Evolutionary conservation across 192 early-diverging fungal genomes (phyloP).

Genomic region (Paraglomus occultum): DNA sequence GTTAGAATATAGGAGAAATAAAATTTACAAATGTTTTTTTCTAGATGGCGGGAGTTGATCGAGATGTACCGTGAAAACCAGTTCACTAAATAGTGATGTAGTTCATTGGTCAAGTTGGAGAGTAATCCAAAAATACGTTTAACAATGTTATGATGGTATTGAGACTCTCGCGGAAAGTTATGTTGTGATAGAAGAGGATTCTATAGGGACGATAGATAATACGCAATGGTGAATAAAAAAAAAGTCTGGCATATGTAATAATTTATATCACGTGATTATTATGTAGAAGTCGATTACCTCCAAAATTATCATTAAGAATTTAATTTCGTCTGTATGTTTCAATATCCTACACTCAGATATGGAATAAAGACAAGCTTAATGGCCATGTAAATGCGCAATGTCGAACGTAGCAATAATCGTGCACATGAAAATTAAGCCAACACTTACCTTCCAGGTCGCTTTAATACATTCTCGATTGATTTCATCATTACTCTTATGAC

Average conservation of each 20-base stretch:
- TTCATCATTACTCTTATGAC: constrained; percentile 75
- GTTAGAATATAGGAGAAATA: neutral
- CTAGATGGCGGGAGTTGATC: no score
- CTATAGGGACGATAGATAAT: constrained; percentile 36
- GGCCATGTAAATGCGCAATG: constrained; percentile 2
- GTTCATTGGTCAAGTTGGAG: constrained; percentile 76
- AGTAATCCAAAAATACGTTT: constrained; percentile 79
- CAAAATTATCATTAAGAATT: constrained; percentile 81
- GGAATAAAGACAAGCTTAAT: neutral
- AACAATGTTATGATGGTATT: constrained; percentile 82
- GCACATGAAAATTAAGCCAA: neutral
- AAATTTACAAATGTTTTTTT: neutral
- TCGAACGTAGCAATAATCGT: constrained; percentile 30
- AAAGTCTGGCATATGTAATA: neutral
- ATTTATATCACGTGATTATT: no score
- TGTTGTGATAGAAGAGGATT: constrained; percentile 81
- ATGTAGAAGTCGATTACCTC: constrained; percentile 56
- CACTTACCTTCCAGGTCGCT: constrained; percentile 56
- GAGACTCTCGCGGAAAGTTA: constrained; percentile 70
- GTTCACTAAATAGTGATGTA: constrained; percentile 85
- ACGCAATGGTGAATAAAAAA: constrained; percentile 7
- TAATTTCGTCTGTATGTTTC: constrained; percentile 60
- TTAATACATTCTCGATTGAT: constrained; percentile 66
- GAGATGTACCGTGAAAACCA: constrained; percentile 69
- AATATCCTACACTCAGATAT: constrained; percentile 33